Evolutionary conservation across 75 land plant species (phyloP), one percentile per base, ranked within the genome.

Genomic region (Isoetes taiwanensis): DNA sequence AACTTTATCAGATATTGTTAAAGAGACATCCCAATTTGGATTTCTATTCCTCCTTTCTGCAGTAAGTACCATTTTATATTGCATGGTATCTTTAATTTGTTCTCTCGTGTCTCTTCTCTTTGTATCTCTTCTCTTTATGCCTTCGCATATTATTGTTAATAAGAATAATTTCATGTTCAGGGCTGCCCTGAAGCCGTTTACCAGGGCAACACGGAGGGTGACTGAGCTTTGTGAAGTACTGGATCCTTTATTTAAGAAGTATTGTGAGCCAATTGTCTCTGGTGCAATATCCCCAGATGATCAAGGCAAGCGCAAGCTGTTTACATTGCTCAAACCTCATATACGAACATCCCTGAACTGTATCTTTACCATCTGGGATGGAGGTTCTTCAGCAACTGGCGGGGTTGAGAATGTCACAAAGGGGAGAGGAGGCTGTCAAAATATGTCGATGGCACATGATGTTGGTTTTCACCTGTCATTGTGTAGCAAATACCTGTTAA

Each of bases 401-500:
- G 8, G 12, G 21, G 25, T 57, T 30, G 32, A 61, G 54, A 50
- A 53, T 30, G 26, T 53, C 24, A 42, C 54, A 61, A 28, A 64
- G 31, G 46, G 43, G 31, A 40, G 73, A 65, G 58, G 10, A 58
- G 11, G 57, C 24, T 58, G 24, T 5, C 42, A 38, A 70, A 57
- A 78, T 66, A 41, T 26, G 5, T 16, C 63, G 69, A 50, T 33
- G 43, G 62, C 56, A 31, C 61, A 71, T 32, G 78, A 79, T 4
- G 41, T 86, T 19, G 86, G 70, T 39, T 79, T 87, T 43, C 82
- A 90, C 32, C 72, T 90, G 76, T 73, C 96, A 34, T 52, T 78
- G 26, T 88, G 86, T 65, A 78, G 90, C 28, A 88, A 93, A 61
- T 93, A 88, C 65, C 84, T 93, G 12, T 77, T 93, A 34, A 46